Conservation (phyloP, 1,139 yeast species). For the Casaregolazyma lundiana region DNA sequence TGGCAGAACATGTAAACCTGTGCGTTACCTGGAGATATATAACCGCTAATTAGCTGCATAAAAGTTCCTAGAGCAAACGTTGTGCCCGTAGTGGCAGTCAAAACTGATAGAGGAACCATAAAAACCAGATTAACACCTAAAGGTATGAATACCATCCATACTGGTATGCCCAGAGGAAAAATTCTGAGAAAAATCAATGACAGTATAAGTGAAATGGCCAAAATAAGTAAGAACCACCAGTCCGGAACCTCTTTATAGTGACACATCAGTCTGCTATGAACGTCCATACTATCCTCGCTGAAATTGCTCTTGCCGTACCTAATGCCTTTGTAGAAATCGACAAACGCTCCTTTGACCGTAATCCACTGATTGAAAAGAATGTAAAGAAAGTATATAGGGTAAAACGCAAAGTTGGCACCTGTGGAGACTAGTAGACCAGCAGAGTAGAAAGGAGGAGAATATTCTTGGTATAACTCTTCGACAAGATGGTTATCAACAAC, state of each 20-base stretch:
- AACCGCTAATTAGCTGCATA: constrained; percentile 54
- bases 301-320: constrained; percentile 17
- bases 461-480: constrained; percentile 29
- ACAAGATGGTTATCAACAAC: constrained; percentile 35
- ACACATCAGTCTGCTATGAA: constrained; percentile 53
- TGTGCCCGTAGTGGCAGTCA: constrained; percentile 50
- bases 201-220: constrained; percentile 44
- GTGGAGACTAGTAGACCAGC: constrained; percentile 54
- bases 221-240: constrained; percentile 48
- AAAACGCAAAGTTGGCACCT: constrained; percentile 55
- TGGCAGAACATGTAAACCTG: constrained; percentile 53
- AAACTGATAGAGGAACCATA: constrained; percentile 46
- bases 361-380: constrained; percentile 24
- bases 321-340: constrained; percentile 6
- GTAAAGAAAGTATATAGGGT: constrained; percentile 39
- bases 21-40: constrained; percentile 60
- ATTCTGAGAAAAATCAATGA: constrained; percentile 45
- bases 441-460: constrained; percentile 52
- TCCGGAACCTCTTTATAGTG: constrained; percentile 58
- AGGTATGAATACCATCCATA: constrained; percentile 25
- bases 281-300: constrained; percentile 47
- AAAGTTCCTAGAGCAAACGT: constrained; percentile 53
- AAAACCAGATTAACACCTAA: constrained; percentile 51
- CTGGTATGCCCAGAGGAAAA: constrained; percentile 29
- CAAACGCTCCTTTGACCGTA: constrained; percentile 12